phyloP scores from a whole-genome alignment of 2,329 filamentous ascomycete genomes.

The Apiospora malaysiana region DNA sequence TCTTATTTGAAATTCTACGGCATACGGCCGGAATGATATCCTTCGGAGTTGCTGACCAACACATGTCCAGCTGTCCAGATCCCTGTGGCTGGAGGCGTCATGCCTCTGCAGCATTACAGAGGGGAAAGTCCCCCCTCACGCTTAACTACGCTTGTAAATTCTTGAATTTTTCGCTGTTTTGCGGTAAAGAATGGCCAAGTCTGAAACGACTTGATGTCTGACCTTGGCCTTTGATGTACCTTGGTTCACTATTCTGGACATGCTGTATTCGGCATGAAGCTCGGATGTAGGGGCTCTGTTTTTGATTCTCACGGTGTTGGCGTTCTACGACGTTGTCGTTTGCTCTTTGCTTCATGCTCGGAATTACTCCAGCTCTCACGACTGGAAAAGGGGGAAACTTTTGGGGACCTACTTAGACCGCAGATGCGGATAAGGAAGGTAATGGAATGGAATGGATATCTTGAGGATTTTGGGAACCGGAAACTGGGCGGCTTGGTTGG shows the following conservation, averaged over 20 bases:
- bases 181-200: background rate
- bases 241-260: background rate
- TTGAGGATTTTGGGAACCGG: background rate
- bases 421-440: background rate
- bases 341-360: background rate
- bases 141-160: background rate
- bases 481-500: background rate
- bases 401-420: constrained; percentile 1
- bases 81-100: background rate
- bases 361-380: background rate
- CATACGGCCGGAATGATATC: constrained; percentile 12
- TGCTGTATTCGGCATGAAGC: background rate
- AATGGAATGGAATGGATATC: background rate
- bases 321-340: background rate
- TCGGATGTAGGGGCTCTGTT: background rate
- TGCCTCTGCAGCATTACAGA: background rate
- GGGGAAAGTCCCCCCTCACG: constrained; percentile 5
- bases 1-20: background rate
- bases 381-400: background rate
- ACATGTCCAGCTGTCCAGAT: constrained; percentile 1
- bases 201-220: background rate
- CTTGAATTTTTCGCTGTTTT: background rate
- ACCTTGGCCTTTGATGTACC: background rate
- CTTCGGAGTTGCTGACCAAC: background rate
- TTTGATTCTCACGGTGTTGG: constrained; percentile 11